Conservation (phyloP, 495 filamentous ascomycete genomes). For the Penicillium salamii region DNA sequence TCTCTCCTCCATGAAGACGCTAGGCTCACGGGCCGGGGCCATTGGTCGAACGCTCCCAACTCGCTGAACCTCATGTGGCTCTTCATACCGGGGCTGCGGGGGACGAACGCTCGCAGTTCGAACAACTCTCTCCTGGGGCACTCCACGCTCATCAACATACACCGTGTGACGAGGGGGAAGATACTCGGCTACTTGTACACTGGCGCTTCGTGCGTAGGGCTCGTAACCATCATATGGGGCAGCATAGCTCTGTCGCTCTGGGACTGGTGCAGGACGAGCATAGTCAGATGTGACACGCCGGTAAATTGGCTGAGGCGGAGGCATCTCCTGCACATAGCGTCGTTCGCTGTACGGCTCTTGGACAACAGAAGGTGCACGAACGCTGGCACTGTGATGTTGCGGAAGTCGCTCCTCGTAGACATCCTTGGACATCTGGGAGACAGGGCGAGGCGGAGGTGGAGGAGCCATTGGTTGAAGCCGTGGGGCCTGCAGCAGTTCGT, state of each 20-base stretch:
- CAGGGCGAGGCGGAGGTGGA: conserved; percentile 43
- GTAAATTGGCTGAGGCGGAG: conserved; percentile 39
- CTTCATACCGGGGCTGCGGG: conserved; percentile 52
- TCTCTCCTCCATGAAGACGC: conserved; percentile 40
- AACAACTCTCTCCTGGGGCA: conserved; percentile 52
- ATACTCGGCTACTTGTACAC: conserved; percentile 45
- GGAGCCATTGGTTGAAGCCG: conserved; percentile 50
- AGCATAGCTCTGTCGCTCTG: conserved; percentile 33
- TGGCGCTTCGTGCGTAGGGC: conserved; percentile 34
- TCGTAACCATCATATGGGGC: conserved; percentile 35
- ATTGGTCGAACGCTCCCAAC: conserved; percentile 51
- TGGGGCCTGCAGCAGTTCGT: conserved; percentile 53
- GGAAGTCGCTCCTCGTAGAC: conserved; percentile 36
- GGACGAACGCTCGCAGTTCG: conserved; percentile 59
- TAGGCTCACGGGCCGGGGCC: conserved; percentile 32
- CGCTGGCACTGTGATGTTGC: conserved; percentile 31
- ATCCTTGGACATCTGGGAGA: conserved; percentile 31
- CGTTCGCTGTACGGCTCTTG: conserved; percentile 42
- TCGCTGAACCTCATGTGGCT: conserved; percentile 45
- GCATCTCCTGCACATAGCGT: conserved; percentile 47
- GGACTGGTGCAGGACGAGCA: conserved; percentile 26
- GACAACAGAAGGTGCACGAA: conserved; percentile 41
- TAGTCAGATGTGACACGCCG: conserved; percentile 42
- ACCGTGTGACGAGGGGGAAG: conserved; percentile 31
- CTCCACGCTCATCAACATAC: conserved; percentile 43